Base-by-base conservation (phyloP, 2,329 filamentous ascomycete species). In the Claviceps paspali region DNA sequence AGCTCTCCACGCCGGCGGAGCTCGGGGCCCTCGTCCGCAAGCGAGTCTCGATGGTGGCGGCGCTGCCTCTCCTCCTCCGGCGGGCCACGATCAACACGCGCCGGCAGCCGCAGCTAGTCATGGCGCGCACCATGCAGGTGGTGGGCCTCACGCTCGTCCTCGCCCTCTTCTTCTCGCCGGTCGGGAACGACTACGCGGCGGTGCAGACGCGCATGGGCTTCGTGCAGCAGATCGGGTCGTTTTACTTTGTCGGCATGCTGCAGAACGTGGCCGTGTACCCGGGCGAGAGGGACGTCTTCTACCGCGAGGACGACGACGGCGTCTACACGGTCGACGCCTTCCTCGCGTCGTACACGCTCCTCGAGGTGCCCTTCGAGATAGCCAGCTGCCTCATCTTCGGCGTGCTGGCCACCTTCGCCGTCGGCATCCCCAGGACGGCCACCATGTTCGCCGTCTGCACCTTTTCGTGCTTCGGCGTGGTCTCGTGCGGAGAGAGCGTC, bases 181-280 rank as follows among this genome's bases (percentile, higher is more conserved):
- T 86, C 3, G 68, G 75, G 45, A 67, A 75, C 49, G 68, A 84
- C 52, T 84, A 80, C 58, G 72, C 67, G 37, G 73, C 73, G 2
- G 68, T 87, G 0, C 82, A 86, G 52, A 82, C 76, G 35, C 70
- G 81, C 2, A 68, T 86, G 47, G 82, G 82, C 0, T 80, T 84
- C 45, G 61, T 85, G 1, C 76, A 85, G 44, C 73, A 86, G 50
- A 67, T 85, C 22, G 71, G 75, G 1, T 76, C 79, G 0, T 71
- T 82, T 26, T 81, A 82, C 54, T 82, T 82, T 46, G 72, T 82
- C 2, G 81, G 81, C 21, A 84, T 86, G 79, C 65, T 86, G 10
- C 79, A 86, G 53, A 85, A 85, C 48, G 76, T 85, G 4, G 78
- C 79, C 3, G 67, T 82, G 6, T 85, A 85, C 49, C 81, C 81